A percentile compares a stretch with the other conserved stretches of the same genome.
These are phyloP conservation scores for Amanita molliuscula DNA, from an alignment of 768 basidiomycete genomes.

Conservation along the genomic window DNA sequence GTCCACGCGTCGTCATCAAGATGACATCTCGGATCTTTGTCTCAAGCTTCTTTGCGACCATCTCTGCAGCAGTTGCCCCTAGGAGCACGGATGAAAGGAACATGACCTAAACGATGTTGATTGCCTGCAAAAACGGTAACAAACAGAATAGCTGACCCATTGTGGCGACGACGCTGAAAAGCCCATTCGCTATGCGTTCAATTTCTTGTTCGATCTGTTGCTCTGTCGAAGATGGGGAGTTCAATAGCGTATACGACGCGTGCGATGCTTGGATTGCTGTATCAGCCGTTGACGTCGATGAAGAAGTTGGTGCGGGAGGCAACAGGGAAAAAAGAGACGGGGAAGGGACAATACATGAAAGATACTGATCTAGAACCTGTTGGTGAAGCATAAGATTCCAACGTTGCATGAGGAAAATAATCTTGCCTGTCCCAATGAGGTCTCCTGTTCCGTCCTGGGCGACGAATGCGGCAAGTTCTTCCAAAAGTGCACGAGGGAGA, in stretches of 20 bases:
- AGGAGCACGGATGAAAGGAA: constrained; percentile 92
- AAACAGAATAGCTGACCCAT: constrained; percentile 43
- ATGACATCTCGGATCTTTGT: constrained; percentile 82
- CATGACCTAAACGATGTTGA: constrained; percentile 46
- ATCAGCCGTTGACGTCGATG: constrained; percentile 22
- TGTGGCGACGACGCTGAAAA: constrained; percentile 88
- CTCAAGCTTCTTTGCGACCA: constrained; percentile 97
- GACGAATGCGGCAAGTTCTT: constrained; percentile 86
- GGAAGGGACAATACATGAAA: constrained; percentile 92
- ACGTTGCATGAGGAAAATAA: background rate
- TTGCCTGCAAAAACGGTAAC: background rate
- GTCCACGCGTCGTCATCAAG: constrained; percentile 56
- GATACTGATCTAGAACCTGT: constrained; percentile 91
- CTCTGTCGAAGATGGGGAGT: constrained; percentile 85
- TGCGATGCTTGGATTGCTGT: constrained; percentile 26
- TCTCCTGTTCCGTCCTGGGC: constrained; percentile 79
- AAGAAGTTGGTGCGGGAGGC: constrained; percentile 37
- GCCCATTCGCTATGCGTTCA: constrained; percentile 79
- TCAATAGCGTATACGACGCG: constrained; percentile 79
- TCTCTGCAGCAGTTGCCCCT: constrained; percentile 96
- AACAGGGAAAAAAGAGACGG: constrained; percentile 88
- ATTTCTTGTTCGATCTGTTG: constrained; percentile 89
- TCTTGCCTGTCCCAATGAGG: constrained; percentile 66
- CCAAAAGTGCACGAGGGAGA: constrained; percentile 76
- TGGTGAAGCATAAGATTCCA: constrained; percentile 5